Evolutionary conservation across 2,329 filamentous ascomycete genomes (phyloP).

Genomic region (Zasmidium cellare): DNA sequence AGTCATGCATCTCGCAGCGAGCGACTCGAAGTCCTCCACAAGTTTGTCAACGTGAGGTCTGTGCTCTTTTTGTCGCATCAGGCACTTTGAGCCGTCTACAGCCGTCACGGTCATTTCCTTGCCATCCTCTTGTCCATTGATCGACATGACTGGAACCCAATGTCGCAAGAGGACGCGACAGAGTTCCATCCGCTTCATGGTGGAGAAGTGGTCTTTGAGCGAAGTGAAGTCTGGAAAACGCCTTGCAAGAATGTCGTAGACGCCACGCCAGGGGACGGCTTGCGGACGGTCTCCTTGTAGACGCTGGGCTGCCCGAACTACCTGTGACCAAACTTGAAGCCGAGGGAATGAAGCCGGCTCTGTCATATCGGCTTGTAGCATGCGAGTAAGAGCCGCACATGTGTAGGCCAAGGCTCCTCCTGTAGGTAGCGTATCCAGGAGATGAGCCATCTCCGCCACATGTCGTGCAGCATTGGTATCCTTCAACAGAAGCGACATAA

Average conservation of each 20-base stretch:
- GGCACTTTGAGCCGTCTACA: neutral
- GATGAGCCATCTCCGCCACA: neutral
- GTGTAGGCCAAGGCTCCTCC: neutral
- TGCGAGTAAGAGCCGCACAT: neutral
- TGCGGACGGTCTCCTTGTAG: neutral
- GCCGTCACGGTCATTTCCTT: neutral
- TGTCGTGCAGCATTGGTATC: neutral
- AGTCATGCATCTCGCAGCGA: neutral
- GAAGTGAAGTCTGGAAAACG: constrained; percentile 4
- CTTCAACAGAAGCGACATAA: constrained; percentile 3
- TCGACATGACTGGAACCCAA: constrained; percentile 20
- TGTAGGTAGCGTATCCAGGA: constrained; percentile 11
- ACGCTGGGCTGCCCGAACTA: constrained; percentile 4
- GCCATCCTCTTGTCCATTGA: neutral
- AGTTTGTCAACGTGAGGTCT: neutral
- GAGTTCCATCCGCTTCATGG: constrained; percentile 6
- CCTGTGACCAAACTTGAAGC: constrained; percentile 7
- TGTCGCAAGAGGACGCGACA: constrained; percentile 14
- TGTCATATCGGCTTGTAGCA: neutral
- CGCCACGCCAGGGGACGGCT: constrained; percentile 11
- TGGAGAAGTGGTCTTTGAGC: constrained; percentile 20
- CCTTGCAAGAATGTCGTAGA: constrained; percentile 13
- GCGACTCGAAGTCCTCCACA: neutral
- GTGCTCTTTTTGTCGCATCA: neutral
- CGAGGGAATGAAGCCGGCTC: neutral